Base-by-base conservation (phyloP, 768 basidiomycete genomes). In the Sporobolomyces phaffii region DNA sequence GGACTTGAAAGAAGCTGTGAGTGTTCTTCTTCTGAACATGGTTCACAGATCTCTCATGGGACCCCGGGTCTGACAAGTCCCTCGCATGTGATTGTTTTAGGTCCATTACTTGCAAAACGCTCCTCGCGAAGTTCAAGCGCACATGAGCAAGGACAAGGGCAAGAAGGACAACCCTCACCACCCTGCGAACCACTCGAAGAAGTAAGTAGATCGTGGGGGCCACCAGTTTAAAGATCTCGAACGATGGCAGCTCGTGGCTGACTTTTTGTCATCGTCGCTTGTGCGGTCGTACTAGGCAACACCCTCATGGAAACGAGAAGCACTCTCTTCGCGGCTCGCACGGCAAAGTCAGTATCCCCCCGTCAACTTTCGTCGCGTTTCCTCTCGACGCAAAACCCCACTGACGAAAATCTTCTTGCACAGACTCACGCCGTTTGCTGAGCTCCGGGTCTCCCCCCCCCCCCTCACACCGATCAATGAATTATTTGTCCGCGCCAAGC, bases 271-370 rank as follows among this genome's bases (percentile, higher is more conserved):
- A n/a, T n/a, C n/a, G n/a, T n/a, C n/a, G n/a, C n/a, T n/a, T n/a
- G n/a, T n/a, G n/a, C n/a, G n/a, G n/a, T 1, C 7, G 1, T 0
- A 24, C 26, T 28, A 48, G 56, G 40, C 50, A 51, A 56, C 67
- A 73, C 38, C 60, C 58, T 17, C 67, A 72, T 45, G 11, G 38
- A 5, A 63, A 75, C 28, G 76, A 78, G 50, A 71, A 75, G 52
- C 76, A 78, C 62, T 76, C 75, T n/a, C 74, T 78, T 22, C 72
- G 68, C 29, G 77, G 72, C n/a, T 77, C 75, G 59, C 68, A 75
- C 68, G 78, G 77, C 29, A 78, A 78, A 73, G 77, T 77, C 14
- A 73, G 77, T 49, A n/a, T 76, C 65, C 47, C 72, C 76, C 17
- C 73, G 74, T 45, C 76, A 63, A 64, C 24, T 15, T n/a, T 28